Conservation (phyloP, 768 basidiomycete species). For the Mycena crocata region DNA sequence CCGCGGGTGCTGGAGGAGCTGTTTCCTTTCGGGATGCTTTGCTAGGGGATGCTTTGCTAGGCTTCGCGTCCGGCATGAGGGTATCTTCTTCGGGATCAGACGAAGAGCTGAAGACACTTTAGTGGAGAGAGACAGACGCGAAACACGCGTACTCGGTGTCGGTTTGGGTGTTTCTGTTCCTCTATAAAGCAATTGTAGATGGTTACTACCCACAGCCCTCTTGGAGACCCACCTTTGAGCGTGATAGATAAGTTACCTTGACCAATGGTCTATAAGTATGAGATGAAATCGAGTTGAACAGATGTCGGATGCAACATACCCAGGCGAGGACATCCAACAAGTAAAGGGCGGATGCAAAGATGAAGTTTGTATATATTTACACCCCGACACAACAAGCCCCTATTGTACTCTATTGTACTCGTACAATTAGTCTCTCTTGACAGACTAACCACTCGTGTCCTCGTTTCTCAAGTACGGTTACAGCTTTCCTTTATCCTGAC, state of each 20-base stretch:
- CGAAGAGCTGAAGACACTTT: neutral
- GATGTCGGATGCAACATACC: neutral
- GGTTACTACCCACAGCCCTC: neutral
- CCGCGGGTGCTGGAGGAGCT: slow-evolving; percentile 18
- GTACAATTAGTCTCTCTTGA: too few relatives aligned
- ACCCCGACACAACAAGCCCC: too few relatives aligned
- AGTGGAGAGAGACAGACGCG: slow-evolving; percentile 12
- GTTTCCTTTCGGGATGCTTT: slow-evolving; percentile 24
- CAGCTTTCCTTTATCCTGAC: slow-evolving; percentile 51
- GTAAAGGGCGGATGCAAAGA: neutral
- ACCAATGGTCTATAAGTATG: slow-evolving; percentile 12
- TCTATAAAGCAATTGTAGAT: neutral
- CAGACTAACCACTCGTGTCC: too few relatives aligned
- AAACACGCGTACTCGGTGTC: slow-evolving; percentile 20
- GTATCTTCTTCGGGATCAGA: slow-evolving; percentile 26
- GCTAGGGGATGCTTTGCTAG: too few relatives aligned
- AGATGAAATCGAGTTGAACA: neutral
- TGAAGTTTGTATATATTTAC: neutral
- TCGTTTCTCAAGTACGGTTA: slow-evolving; percentile 34
- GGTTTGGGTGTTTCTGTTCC: slow-evolving; percentile 4
- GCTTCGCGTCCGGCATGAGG: slow-evolving; percentile 25
- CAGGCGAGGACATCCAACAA: slow-evolving; percentile 22
- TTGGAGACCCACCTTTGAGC: slow-evolving; percentile 22
- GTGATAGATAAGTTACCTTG: slow-evolving; percentile 28
- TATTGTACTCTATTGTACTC: neutral